Evolutionary conservation across 1,139 yeast species (phyloP).

Genomic region (Diutina neorugosa): DNA sequence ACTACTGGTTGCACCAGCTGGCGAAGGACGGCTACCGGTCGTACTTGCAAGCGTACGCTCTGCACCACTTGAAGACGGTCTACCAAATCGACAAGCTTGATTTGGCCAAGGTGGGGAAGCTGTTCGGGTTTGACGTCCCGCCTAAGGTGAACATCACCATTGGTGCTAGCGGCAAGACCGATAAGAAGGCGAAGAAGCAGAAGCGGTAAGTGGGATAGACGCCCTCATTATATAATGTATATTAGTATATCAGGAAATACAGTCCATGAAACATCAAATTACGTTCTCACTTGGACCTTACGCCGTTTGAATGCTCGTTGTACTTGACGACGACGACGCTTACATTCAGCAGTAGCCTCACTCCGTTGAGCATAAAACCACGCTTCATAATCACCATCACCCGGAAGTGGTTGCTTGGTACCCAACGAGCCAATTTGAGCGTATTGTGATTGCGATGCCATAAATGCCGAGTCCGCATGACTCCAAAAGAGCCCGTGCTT

Average conservation of each 20-base stretch:
- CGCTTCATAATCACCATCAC: constrained; percentile 42
- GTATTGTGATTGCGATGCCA: constrained; percentile 73
- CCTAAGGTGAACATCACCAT: constrained; percentile 95
- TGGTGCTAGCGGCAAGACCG: constrained; percentile 76
- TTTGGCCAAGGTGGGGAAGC: constrained; percentile 85
- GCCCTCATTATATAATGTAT: not conserved
- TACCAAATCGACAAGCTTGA: constrained; percentile 89
- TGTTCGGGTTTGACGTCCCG: constrained; percentile 90
- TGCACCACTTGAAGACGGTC: constrained; percentile 90
- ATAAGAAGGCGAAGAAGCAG: constrained; percentile 38
- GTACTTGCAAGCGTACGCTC: constrained; percentile 91
- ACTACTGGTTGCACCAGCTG: constrained; percentile 86
- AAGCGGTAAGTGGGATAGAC: constrained; percentile 11
- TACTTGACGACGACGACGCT: constrained; percentile 65
- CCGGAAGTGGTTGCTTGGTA: constrained; percentile 22
- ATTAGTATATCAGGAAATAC: not conserved
- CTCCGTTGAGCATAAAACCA: constrained; percentile 83
- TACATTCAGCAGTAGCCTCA: constrained; percentile 64
- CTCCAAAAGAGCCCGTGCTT: constrained; percentile 59
- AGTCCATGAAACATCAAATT: no score
- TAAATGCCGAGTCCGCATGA: constrained; percentile 76
- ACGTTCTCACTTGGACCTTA: not conserved
- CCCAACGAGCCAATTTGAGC: constrained; percentile 36
- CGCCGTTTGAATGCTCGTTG: constrained; percentile 42
- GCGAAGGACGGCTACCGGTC: constrained; percentile 98